Evolutionary conservation across 2,329 filamentous ascomycete genomes (phyloP), one percentile per base, ranked within the genome.

Genomic region (Rutstroemia sp.): DNA sequence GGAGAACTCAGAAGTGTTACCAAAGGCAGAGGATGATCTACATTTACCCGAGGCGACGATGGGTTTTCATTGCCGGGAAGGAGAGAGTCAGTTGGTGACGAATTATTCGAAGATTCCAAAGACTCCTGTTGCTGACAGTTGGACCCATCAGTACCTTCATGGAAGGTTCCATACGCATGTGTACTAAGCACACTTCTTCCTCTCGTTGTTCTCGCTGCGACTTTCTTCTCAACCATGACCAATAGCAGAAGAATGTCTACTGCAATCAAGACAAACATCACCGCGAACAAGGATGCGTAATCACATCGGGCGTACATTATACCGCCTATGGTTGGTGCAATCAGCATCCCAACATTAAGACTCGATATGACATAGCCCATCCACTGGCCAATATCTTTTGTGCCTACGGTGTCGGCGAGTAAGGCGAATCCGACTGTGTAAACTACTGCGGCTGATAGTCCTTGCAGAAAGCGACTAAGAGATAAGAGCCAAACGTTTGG

Each of bases 361-460:
- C 83, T 78, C 56, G 77, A 78, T 65, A 81, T 81, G 7, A 82
- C 77, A 69, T 78, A 77, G n/a, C 82, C 82, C 64, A 85, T 78
- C 1, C 77, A 78, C 67, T 81, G 82, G 2, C 82, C 83, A 25
- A 86, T 66, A 49, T 81, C 78, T 50, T 78, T 72, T 1, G 5
- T 84, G 64, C 78, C 80, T 44, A 88, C 81, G 0, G 85, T 89
- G 64, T 90, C 87, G 2, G 83, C 83, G 14, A 90, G 65, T 30
- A 90, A 70, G 0, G 87, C 87, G 27, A 87, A 74, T 0, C 87
- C 87, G 0, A 88, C 83, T 0, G 82, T 83, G 84, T 86, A 89
- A 9, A 89, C 86, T 1, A 89, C 78, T 2, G 84, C 83, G 2
- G 85, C 85, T 17, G 82, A 84, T 4, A 59, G 38, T 9, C 59